Evolutionary conservation across 257 asterid genomes (phyloP), one percentile per base, ranked within the genome.

Genomic region (Capsicum rhomboideum): DNA sequence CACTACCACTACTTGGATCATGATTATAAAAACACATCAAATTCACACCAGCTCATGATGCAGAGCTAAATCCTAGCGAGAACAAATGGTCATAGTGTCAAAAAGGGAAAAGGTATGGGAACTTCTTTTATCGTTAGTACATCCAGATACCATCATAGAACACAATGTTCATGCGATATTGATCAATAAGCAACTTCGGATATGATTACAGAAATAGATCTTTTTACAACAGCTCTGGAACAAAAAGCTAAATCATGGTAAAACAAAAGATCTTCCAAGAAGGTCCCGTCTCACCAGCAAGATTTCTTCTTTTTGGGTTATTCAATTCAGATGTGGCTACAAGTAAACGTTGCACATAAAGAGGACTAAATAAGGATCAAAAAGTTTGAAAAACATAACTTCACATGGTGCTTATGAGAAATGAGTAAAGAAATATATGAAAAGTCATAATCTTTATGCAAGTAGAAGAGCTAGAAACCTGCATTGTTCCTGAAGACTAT

Each of bases 401-500:
- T 72, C 44, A 72, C 31, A 46, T 26, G 40, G 80, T 34, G 37
- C 37, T 34, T 34, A 34, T 34, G 37, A 74, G 50, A 26, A 49
- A 68, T 42, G 40, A 68, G 42, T 16, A 66, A 26, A 80, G 71
- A 46, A 61, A 37, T 23, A 17, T 18, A 23, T 64, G 13, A 29
- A 13, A 71, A 54, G 50, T 26, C 0, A 28, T 14, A 40, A 10
- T 42, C 37, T 54, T 26, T 55, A 23, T 20, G 64, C 18, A 50
- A 23, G 46, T 28, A 84, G 1, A 82, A 77, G 26, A 8, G 64
- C 80, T 17, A 31, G 28, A 31, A 64, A 84, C 87, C 87, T 85
- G 85, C 88, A 87, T 63, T 87, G 85, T 55, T 87, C 90, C 21
- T 80, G 86, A 29, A 75, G 75, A 72, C 88, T 87, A 4, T 84